Percentiles rank a stretch among this genome's conserved stretches.
Evolutionary conservation across 2,329 filamentous ascomycete species (phyloP).

Genomic region (Colletotrichum orbiculare): DNA sequence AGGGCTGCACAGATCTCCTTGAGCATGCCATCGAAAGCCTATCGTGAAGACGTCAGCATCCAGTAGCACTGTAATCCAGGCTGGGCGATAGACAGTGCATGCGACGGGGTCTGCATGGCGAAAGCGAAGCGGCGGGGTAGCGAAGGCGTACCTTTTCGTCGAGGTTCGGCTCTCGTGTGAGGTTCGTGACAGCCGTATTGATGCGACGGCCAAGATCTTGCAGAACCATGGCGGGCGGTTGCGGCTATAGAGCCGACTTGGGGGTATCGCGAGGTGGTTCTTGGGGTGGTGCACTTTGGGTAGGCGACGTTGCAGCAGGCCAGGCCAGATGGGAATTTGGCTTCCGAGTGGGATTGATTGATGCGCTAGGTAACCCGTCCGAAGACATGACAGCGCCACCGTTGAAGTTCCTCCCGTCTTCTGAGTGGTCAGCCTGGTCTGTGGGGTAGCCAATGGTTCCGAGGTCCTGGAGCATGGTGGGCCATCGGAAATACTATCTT

Average conservation of each 20-base stretch:
- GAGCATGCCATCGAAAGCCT: constrained; percentile 98
- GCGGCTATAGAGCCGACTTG: constrained; percentile 38
- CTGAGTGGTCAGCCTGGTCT: constrained; percentile 7
- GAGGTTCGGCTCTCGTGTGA: constrained; percentile 90
- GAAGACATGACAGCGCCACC: constrained; percentile 16
- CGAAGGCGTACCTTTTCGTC: constrained; percentile 83
- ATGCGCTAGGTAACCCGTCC: constrained; percentile 17
- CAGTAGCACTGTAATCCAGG: neutral
- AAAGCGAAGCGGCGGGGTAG: neutral
- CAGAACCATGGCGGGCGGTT: constrained; percentile 80
- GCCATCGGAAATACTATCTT: constrained; percentile 18
- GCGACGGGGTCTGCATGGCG: constrained; percentile 10
- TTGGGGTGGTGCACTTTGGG: constrained; percentile 17
- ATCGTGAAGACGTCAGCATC: neutral
- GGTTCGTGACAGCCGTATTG: constrained; percentile 93
- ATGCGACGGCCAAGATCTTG: constrained; percentile 99
- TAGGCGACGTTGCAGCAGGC: constrained; percentile 27
- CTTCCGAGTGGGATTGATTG: constrained; percentile 34
- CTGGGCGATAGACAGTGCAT: neutral
- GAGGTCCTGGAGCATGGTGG: constrained; percentile 1
- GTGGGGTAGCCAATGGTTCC: neutral
- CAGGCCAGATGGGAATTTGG: constrained; percentile 34
- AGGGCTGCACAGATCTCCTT: constrained; percentile 98
- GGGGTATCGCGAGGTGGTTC: constrained; percentile 17
- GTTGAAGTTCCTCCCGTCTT: constrained; percentile 10